Evolutionary conservation across 2,329 filamentous ascomycete genomes (phyloP).

Genomic region (Aspergillus sp.): DNA sequence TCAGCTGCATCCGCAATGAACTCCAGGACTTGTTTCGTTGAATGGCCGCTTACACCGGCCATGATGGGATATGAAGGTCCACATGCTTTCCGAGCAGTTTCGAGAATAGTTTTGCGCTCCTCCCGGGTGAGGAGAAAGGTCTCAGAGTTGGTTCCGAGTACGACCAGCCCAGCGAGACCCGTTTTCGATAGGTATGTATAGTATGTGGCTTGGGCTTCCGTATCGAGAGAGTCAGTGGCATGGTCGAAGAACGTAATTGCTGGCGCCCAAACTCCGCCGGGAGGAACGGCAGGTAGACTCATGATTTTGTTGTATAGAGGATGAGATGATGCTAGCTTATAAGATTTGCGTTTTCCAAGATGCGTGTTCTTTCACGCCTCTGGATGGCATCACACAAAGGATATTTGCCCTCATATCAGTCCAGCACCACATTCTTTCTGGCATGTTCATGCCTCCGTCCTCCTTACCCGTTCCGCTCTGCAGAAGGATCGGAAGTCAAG

Average conservation of each 20-base stretch:
- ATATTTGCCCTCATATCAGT: too few relatives aligned
- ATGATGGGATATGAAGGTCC: slow-evolving; percentile 58
- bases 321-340: background rate
- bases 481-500: too few relatives aligned
- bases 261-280: slow-evolving; percentile 50
- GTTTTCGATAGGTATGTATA: slow-evolving; percentile 52
- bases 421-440: too few relatives aligned
- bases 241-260: slow-evolving; percentile 57
- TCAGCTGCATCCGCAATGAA: slow-evolving; percentile 57
- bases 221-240: slow-evolving; percentile 49
- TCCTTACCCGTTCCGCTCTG: too few relatives aligned
- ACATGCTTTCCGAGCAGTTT: slow-evolving; percentile 53
- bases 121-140: slow-evolving; percentile 58
- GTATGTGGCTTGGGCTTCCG: slow-evolving; percentile 51
- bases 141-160: slow-evolving; percentile 58
- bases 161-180: slow-evolving; percentile 54
- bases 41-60: slow-evolving; percentile 64
- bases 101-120: slow-evolving; percentile 56
- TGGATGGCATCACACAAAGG: too few relatives aligned
- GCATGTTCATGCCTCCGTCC: too few relatives aligned
- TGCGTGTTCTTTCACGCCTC: too few relatives aligned
- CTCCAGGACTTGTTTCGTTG: slow-evolving; percentile 62
- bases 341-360: too few relatives aligned
- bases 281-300: slow-evolving; percentile 15
- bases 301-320: background rate